Evolutionary conservation across 169 alveolate genomes (phyloP).

Genomic region (Eimeria tenella): DNA sequence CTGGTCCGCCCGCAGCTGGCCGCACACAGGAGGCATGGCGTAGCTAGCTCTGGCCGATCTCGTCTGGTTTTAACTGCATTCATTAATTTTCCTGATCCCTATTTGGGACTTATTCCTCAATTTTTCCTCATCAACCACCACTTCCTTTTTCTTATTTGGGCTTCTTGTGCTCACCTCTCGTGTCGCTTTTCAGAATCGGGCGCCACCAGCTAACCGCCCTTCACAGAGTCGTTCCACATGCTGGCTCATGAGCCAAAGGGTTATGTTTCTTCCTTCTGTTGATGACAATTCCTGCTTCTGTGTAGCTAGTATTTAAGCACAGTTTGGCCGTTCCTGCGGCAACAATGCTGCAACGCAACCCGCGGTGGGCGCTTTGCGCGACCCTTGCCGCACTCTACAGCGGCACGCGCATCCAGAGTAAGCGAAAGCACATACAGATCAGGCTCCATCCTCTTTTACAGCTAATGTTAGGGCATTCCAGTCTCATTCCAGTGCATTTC

Average conservation of each 20-base stretch:
- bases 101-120: slow-evolving; percentile 18
- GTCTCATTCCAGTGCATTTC: neutral
- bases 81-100: slow-evolving; percentile 21
- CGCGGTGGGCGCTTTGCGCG: slow-evolving; percentile 71
- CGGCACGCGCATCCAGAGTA: slow-evolving; percentile 15
- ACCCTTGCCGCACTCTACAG: slow-evolving; percentile 65
- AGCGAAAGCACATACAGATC: neutral
- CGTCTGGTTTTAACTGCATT: neutral
- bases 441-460: neutral
- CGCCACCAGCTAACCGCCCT: slow-evolving; percentile 69
- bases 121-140: neutral
- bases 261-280: slow-evolving; percentile 21
- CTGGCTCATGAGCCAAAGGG: slow-evolving; percentile 44
- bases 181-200: slow-evolving; percentile 37
- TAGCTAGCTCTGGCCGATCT: slow-evolving; percentile 59
- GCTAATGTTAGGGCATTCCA: neutral
- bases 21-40: slow-evolving; percentile 63
- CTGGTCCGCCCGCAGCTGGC: slow-evolving; percentile 59
- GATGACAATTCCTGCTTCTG: slow-evolving; percentile 39
- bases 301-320: slow-evolving; percentile 40
- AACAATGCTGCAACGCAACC: slow-evolving; percentile 68
- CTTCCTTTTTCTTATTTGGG: slow-evolving; percentile 37
- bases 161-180: slow-evolving; percentile 7
- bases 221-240: slow-evolving; percentile 65
- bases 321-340: slow-evolving; percentile 43